A percentile compares a stretch with the other conserved stretches of the same genome.
These are phyloP conservation scores for Trichophyton benhamiae DNA, from an alignment of 2,329 filamentous ascomycete species.

Conservation along the genomic window DNA sequence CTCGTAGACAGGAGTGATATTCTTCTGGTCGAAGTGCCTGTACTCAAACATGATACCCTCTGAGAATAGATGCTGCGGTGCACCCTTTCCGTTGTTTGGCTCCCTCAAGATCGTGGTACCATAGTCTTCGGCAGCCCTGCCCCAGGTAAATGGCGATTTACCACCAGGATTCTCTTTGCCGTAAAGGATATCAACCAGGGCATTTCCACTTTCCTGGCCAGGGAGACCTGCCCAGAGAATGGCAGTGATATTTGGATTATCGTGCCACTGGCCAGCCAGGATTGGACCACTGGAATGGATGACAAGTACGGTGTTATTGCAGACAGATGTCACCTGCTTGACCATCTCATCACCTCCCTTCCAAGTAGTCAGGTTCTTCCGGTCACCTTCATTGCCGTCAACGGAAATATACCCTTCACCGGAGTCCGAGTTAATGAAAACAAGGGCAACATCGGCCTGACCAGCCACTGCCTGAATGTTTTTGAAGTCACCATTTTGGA, in stretches of 20 bases:
- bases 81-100: slow-evolving; percentile 44
- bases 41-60: slow-evolving; percentile 51
- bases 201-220: slow-evolving; percentile 63
- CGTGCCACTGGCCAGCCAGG: slow-evolving; percentile 51
- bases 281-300: slow-evolving; percentile 78
- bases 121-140: slow-evolving; percentile 41
- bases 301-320: slow-evolving; percentile 83
- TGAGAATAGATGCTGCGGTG: slow-evolving; percentile 48
- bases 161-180: slow-evolving; percentile 52
- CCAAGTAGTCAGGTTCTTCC: slow-evolving; percentile 89
- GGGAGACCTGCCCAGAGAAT: slow-evolving; percentile 65
- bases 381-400: slow-evolving; percentile 74
- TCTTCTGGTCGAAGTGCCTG: slow-evolving; percentile 38
- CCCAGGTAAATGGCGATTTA: slow-evolving; percentile 52
- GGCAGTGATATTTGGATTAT: slow-evolving; percentile 57
- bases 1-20: slow-evolving; percentile 45
- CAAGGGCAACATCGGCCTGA: slow-evolving; percentile 50
- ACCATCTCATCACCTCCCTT: slow-evolving; percentile 67
- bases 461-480: slow-evolving; percentile 41
- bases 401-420: slow-evolving; percentile 79
- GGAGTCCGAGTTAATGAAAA: slow-evolving; percentile 78
- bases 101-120: slow-evolving; percentile 45
- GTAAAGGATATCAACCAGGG: slow-evolving; percentile 61
- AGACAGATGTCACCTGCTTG: slow-evolving; percentile 61
- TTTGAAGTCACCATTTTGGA: slow-evolving; percentile 44